A percentile compares a stretch with the other conserved stretches of the same genome.
These are phyloP conservation scores for Penicillium janthinellum DNA, from an alignment of 2,329 filamentous ascomycete genomes.

Conservation along the genomic window DNA sequence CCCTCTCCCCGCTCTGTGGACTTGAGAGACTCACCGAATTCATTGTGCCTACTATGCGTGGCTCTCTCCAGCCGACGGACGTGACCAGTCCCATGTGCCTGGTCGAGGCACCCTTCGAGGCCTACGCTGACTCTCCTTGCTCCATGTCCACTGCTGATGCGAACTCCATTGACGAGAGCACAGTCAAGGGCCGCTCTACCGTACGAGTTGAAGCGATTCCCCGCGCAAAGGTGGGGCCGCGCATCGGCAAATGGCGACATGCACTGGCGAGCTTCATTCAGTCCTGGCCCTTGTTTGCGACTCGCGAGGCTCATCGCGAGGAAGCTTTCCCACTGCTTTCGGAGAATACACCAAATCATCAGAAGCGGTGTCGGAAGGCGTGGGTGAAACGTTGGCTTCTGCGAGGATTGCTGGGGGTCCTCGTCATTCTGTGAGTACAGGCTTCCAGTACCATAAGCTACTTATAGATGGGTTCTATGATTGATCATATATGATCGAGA, in stretches of 20 bases:
- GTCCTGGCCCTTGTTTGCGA: slow-evolving; percentile 7
- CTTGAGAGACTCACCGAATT: not conserved
- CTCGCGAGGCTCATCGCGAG: not conserved
- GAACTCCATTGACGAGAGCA: slow-evolving; percentile 1
- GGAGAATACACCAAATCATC: slow-evolving; percentile 10
- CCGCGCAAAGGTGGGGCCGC: slow-evolving; percentile 16
- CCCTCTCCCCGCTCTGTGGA: not conserved
- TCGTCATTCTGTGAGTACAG: slow-evolving; percentile 39
- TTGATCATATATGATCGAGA: not conserved
- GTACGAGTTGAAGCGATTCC: slow-evolving; percentile 7
- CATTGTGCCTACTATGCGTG: slow-evolving; percentile 10
- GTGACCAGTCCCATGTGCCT: slow-evolving; percentile 7
- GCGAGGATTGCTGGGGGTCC: slow-evolving; percentile 25
- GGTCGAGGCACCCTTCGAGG: slow-evolving; percentile 16
- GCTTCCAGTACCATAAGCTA: not conserved
- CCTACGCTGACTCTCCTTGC: slow-evolving; percentile 19
- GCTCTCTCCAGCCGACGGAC: slow-evolving; percentile 3
- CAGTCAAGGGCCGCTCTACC: not conserved
- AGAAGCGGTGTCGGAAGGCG: slow-evolving; percentile 18
- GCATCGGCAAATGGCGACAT: slow-evolving; percentile 18
- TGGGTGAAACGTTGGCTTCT: slow-evolving; percentile 23
- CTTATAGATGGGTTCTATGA: not conserved
- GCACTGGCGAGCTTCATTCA: slow-evolving; percentile 13
- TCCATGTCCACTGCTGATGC: not conserved
- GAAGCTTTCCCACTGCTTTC: slow-evolving; percentile 15